Percentiles rank a stretch among this genome's conserved stretches.
Conservation (phyloP, 1,139 yeast species). For the Diutina pseudorugosa region DNA sequence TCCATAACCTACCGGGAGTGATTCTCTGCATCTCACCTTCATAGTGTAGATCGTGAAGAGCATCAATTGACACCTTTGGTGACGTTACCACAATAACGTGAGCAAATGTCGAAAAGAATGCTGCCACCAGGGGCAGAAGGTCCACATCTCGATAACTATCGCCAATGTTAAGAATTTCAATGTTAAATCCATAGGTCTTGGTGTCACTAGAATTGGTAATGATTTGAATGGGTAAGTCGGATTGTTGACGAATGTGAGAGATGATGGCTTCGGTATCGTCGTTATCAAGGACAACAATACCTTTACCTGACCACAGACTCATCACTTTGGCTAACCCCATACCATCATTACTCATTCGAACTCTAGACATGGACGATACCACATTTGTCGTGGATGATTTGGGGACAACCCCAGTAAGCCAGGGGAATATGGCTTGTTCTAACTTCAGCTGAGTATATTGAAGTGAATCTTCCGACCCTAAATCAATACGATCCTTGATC, state of each 20-base stretch:
- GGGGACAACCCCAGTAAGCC: background rate
- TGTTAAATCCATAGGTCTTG: background rate
- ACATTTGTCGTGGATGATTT: background rate
- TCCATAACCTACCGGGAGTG: background rate
- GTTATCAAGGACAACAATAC: background rate
- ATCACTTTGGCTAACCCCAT: background rate
- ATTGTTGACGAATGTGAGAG: background rate
- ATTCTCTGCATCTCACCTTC: background rate
- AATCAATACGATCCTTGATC: background rate
- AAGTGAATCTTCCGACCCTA: background rate
- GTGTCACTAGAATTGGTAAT: background rate
- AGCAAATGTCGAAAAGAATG: background rate
- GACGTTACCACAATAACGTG: background rate
- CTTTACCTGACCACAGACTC: conserved; percentile 1
- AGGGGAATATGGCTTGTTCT: background rate
- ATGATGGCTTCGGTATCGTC: background rate
- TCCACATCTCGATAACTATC: background rate
- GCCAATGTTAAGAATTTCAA: background rate
- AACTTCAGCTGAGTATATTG: background rate
- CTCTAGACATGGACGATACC: background rate
- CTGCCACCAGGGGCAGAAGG: background rate
- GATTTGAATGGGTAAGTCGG: background rate
- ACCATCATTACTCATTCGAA: background rate
- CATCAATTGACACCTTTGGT: background rate
- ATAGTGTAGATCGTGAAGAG: background rate